Evolutionary conservation across 176 grass and related monocot species (phyloP), one percentile per base, ranked within the genome.

Genomic region (Raddia distichophylla): DNA sequence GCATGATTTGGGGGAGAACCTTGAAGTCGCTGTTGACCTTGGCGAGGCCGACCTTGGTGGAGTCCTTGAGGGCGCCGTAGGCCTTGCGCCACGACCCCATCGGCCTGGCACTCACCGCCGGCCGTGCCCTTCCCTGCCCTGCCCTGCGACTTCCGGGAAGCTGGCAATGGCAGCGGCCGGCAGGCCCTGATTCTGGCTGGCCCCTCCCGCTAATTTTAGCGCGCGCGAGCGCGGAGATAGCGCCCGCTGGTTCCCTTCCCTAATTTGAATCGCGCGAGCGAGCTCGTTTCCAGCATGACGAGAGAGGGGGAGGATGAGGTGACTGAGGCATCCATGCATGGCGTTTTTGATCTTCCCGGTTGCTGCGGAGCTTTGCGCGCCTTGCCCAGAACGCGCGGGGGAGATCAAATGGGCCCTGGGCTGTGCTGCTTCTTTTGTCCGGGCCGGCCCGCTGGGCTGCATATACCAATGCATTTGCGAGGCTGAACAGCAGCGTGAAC

Each of bases 1-100:
- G 27, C 27, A 27, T 27, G 27, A 27, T 27, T 27, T 27, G 27
- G 27, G 27, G 27, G 27, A 27, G 27, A 27, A 27, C 96, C 96
- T 98, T 98, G 85, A 82, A 98, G 82, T 98, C 93, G 84, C 93
- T 93, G 80, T 95, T 98, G 79, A 98, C 85, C 72, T 98, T 98
- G 66, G 96, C 96, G 68, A 98, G 96, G 82, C 96, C 92, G 58
- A 98, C 93, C 84, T 89, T 95, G 84, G 96, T 98, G 90, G 96
- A 93, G 69, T 98, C 96, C 87, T 98, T 98, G 76, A 98, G 85
- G 43, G 93, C 93, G 91, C 93, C 93, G 71, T 93, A 93, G 88
- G 92, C 95, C 88, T 94, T 94, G 62, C 95, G 95, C 95, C 92
- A 98, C 77, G 90, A 64, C 51, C 76, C 76, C 91, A 86, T 94